These are phyloP conservation scores for Yamadazyma triangularis DNA, from an alignment of 1,139 yeast species.

Conservation along the genomic window DNA sequence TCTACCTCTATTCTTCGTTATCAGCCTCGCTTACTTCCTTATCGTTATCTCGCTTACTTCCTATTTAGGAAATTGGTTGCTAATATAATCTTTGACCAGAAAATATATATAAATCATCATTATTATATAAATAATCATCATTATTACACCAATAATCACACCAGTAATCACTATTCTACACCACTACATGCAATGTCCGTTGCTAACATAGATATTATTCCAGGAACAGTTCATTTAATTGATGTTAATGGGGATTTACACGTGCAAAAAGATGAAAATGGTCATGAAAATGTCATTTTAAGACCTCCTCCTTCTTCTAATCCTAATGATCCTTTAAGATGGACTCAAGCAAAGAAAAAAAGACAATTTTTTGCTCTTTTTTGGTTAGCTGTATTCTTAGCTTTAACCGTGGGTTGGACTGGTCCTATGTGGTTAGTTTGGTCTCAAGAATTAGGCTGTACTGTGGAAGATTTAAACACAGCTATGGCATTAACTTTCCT, in stretches of 20 bases:
- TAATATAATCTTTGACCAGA: too few species aligned
- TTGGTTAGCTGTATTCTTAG: constrained; percentile 35
- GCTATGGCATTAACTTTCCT: constrained; percentile 29
- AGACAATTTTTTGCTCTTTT: constrained; percentile 29
- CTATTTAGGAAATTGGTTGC: too few species aligned
- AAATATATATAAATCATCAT: not conserved
- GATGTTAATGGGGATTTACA: constrained; percentile 36
- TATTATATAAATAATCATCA: not conserved
- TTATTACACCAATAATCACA: too few species aligned
- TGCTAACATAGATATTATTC: constrained; percentile 36
- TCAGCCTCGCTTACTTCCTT: too few species aligned
- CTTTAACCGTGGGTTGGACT: constrained; percentile 35
- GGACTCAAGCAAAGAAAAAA: constrained; percentile 27
- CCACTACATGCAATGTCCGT: too few species aligned
- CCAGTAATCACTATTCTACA: too few species aligned
- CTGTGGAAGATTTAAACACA: constrained; percentile 22
- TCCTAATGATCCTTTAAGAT: constrained; percentile 35
- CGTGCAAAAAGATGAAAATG: constrained; percentile 21
- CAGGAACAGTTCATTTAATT: constrained; percentile 59
- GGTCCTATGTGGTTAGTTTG: constrained; percentile 38
- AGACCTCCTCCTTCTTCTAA: constrained; percentile 34
- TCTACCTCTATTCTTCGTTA: too few species aligned
- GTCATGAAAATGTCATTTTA: constrained; percentile 20
- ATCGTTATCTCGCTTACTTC: too few species aligned
- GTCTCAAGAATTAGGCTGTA: constrained; percentile 25